A percentile compares a stretch with the other conserved stretches of the same genome.
These are phyloP conservation scores for Dactylellina haptotyla DNA, from an alignment of 2,329 filamentous ascomycete species.

Conservation along the genomic window DNA sequence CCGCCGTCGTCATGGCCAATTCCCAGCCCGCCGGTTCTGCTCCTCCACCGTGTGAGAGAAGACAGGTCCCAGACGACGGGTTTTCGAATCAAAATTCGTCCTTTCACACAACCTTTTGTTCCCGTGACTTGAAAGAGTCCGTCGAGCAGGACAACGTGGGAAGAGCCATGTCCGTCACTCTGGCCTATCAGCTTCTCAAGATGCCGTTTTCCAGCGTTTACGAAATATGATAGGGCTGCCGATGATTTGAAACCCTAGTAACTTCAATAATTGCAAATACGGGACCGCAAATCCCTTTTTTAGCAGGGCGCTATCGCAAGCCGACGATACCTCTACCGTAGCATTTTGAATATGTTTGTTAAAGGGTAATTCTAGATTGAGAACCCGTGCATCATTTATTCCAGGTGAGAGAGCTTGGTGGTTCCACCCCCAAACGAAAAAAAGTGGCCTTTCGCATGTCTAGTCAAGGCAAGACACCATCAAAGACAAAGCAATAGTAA, in stretches of 20 bases:
- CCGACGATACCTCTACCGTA: conserved; percentile 14
- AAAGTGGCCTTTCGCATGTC: conserved; percentile 39
- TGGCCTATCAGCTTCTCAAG: conserved; percentile 45
- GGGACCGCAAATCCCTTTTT: conserved; percentile 20
- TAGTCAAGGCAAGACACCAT: conserved; percentile 52
- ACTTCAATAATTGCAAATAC: conserved; percentile 22
- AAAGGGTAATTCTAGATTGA: conserved; percentile 1
- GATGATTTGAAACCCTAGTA: conserved; percentile 25
- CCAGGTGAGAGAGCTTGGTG: not conserved
- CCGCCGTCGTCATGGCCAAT: conserved; percentile 8
- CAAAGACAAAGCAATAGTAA: conserved; percentile 54
- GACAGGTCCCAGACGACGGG: conserved; percentile 43
- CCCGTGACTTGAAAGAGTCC: conserved; percentile 52
- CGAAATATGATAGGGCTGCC: conserved; percentile 47
- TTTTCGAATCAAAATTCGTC: conserved; percentile 54
- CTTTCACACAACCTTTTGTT: conserved; percentile 53
- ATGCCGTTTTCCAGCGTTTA: conserved; percentile 45
- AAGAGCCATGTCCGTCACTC: conserved; percentile 27
- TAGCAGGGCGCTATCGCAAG: conserved; percentile 37
- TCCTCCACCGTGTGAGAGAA: conserved; percentile 27
- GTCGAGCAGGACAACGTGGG: conserved; percentile 50
- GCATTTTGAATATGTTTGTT: not conserved
- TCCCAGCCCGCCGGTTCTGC: conserved; percentile 46
- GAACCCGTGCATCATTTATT: conserved; percentile 1
- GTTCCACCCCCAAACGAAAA: not conserved